Conservation (phyloP, 768 basidiomycete genomes). For the Mrakia gelida region DNA sequence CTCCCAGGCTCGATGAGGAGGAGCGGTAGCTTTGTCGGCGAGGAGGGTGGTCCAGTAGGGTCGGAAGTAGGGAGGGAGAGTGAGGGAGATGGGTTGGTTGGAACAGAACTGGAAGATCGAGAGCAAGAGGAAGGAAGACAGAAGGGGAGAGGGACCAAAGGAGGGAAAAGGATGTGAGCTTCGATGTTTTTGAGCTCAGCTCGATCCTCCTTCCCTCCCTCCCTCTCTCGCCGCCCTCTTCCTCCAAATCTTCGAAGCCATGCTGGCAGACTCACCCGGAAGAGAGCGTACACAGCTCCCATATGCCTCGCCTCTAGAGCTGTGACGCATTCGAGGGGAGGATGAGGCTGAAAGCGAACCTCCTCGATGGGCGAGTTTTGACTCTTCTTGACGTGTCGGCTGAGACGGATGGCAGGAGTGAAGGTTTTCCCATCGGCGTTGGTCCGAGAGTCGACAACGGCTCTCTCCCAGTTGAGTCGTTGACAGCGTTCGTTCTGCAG, state of each 20-base stretch:
- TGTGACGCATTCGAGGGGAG: constrained; percentile 62
- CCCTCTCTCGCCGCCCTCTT: constrained; percentile 19
- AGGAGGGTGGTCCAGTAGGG: constrained; percentile 82
- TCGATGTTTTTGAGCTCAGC: constrained; percentile 11
- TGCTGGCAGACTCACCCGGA: constrained; percentile 63
- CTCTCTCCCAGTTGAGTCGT: constrained; percentile 24
- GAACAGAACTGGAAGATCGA: constrained; percentile 40
- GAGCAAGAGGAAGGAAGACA: constrained; percentile 25
- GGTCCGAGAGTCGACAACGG: constrained; percentile 9
- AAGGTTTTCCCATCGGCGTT: constrained; percentile 32
- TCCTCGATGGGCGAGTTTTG: constrained; percentile 57
- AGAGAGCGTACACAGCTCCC: constrained; percentile 81
- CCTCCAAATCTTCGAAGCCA: constrained; percentile 28
- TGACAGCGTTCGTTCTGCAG: constrained; percentile 29
- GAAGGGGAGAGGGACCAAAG: constrained; percentile 33
- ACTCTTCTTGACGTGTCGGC: constrained; percentile 63
- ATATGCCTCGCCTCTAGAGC: constrained; percentile 81
- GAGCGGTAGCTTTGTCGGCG: constrained; percentile 60
- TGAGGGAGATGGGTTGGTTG: constrained; percentile 44
- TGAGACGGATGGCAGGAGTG: constrained; percentile 66
- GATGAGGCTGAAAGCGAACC: constrained; percentile 69
- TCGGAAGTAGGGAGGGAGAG: constrained; percentile 75
- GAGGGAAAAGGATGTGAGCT: not conserved
- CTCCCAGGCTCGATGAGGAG: constrained; percentile 76
- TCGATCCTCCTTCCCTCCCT: constrained; percentile 19